Evolutionary conservation across 257 asterid genomes (phyloP).

Genomic region (Prunella vulgaris): DNA sequence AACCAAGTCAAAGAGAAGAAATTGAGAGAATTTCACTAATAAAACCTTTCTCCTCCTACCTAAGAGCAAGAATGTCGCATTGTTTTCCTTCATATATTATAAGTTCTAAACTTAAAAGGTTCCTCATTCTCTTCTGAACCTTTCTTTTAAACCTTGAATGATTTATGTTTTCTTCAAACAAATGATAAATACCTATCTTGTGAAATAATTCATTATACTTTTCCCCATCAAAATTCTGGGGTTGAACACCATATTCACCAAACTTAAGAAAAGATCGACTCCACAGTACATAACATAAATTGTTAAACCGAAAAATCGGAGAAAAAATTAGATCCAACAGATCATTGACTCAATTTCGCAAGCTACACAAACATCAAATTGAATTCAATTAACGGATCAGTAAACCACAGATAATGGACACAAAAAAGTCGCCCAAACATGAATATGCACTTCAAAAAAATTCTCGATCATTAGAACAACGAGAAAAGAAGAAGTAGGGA

Average conservation of each 20-base stretch:
- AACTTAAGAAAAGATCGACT: neutral
- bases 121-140: neutral
- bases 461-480: neutral
- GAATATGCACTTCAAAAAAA: neutral
- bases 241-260: constrained; percentile 1
- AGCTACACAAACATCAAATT: neutral
- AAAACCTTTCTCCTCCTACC: neutral
- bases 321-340: neutral
- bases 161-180: neutral
- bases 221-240: neutral
- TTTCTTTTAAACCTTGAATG: neutral
- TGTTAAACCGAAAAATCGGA: neutral
- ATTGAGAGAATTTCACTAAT: neutral
- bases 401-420: neutral
- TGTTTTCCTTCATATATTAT: neutral
- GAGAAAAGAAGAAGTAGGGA: neutral
- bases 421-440: neutral
- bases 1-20: constrained; percentile 3
- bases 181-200: neutral
- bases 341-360: neutral
- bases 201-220: neutral
- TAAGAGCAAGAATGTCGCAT: neutral
- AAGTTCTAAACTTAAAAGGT: neutral
- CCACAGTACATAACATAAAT: neutral
- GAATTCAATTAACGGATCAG: constrained; percentile 20